Evolutionary conservation across 306 rosid genomes (phyloP), one percentile per base, ranked within the genome.

Genomic region (Acmispon strigosus): DNA sequence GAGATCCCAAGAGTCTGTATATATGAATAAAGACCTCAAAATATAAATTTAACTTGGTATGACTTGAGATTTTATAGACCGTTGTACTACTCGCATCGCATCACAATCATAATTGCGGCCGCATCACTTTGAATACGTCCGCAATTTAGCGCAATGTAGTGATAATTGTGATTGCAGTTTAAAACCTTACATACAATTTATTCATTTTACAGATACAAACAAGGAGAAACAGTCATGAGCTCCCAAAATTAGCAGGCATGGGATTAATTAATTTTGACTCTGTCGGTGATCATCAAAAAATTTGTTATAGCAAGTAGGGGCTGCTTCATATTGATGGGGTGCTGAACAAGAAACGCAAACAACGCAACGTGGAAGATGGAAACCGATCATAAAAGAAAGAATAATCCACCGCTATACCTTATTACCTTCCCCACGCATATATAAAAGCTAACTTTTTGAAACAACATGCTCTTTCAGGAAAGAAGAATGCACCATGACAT

Each of bases 271-370:
- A 6, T 17, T 19, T 61, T 32, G 5, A 45, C 72, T 4, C 18
- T 73, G 85, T 82, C 77, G 74, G 80, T 73, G 56, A 67, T 10
- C 3, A 41, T 41, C 18, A 10, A 61, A 44, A 41, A 43, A 66
- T 44, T 32, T 39, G 50, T 15, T 62, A 62, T n/a, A 34, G 61
- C 18, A 20, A 50, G 36, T 22, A 22, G 24, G 3, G 24, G 45
- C 19, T 58, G 9, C 12, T 51, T n/a, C n/a, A n/a, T n/a, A n/a
- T n/a, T 24, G 42, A 4, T 7, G 17, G 10, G 7, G 54, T 52
- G 58, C 47, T 19, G 56, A 70, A 64, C 58, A 39, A 20, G 39
- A 53, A 32, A 18, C 15, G 60, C 58, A 74, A 43, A 74, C 69
- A 67, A 68, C 22, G 61, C 62, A 50, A 52, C 39, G 22, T 3